These are phyloP conservation scores for Cyberlindnera subsufficiens DNA, from an alignment of 805 yeast genomes.

Conservation along the genomic window DNA sequence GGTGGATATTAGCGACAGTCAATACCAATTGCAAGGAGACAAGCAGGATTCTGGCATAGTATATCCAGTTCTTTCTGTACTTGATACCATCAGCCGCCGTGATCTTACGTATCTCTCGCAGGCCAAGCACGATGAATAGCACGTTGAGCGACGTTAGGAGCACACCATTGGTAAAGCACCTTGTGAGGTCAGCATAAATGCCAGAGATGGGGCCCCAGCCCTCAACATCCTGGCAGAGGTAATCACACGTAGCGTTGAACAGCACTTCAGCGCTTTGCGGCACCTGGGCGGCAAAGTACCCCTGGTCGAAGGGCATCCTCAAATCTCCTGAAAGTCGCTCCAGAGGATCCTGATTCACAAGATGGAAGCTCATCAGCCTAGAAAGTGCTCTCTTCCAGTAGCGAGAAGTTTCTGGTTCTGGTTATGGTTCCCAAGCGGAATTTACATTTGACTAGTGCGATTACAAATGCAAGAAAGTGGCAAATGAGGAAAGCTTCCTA, in stretches of 20 bases:
- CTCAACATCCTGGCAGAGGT: slow-evolving; percentile 26
- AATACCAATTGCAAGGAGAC: slow-evolving; percentile 28
- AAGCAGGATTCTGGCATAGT: slow-evolving; percentile 28
- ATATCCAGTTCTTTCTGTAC: slow-evolving; percentile 33
- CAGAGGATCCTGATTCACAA: too few relatives aligned
- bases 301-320: too few relatives aligned
- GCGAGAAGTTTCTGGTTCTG: too few relatives aligned
- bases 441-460: too few relatives aligned
- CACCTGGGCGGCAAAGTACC: too few relatives aligned
- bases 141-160: slow-evolving; percentile 36
- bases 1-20: slow-evolving; percentile 15
- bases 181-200: slow-evolving; percentile 48
- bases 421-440: too few relatives aligned
- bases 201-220: slow-evolving; percentile 39
- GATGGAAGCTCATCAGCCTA: too few relatives aligned
- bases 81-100: slow-evolving; percentile 22
- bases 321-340: too few relatives aligned
- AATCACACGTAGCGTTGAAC: slow-evolving; percentile 7
- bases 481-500: too few relatives aligned
- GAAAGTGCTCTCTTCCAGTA: too few relatives aligned
- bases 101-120: slow-evolving; percentile 27
- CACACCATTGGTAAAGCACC: slow-evolving; percentile 53
- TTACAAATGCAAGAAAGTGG: too few relatives aligned
- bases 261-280: not conserved
- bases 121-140: slow-evolving; percentile 38